Conservation (phyloP, 768 basidiomycete species). For the Clitopilus passeckerianus region DNA sequence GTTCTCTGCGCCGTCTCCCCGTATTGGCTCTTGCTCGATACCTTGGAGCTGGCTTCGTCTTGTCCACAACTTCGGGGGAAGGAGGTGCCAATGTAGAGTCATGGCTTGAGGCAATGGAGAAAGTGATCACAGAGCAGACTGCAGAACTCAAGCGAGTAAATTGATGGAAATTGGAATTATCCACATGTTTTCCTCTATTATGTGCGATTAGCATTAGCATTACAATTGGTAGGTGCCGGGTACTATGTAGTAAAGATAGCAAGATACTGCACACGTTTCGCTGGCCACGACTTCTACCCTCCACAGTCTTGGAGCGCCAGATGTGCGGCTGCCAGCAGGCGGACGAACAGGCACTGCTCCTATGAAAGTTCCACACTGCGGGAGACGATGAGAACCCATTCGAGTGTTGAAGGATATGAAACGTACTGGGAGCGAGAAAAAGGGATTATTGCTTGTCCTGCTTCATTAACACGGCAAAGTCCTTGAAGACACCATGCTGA, state of each 20-base stretch:
- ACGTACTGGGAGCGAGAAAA: not conserved
- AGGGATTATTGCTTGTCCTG: not conserved
- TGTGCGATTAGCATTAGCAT: not conserved
- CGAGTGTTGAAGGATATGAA: not conserved
- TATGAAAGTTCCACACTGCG: no score
- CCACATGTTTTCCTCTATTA: conserved; percentile 2
- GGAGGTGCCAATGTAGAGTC: conserved; percentile 44
- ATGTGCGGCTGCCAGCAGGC: not conserved
- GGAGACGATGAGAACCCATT: not conserved
- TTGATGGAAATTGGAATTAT: conserved; percentile 11
- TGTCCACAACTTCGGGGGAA: conserved; percentile 1
- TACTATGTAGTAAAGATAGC: not conserved
- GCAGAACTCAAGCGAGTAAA: conserved; percentile 46
- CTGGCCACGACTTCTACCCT: not conserved
- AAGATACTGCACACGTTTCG: not conserved
- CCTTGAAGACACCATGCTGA: not conserved
- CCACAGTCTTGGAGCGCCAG: not conserved
- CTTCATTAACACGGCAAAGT: not conserved
- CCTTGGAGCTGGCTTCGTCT: conserved; percentile 51
- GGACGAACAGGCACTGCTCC: not conserved
- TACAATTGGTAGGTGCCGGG: not conserved
- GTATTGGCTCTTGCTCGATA: conserved; percentile 88
- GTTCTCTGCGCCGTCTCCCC: conserved; percentile 88
- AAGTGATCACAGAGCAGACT: conserved; percentile 57
- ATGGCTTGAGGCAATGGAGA: conserved; percentile 87